Evolutionary conservation across 202 grass and related monocot species (phyloP).

Genomic region (Setaria viridis): DNA sequence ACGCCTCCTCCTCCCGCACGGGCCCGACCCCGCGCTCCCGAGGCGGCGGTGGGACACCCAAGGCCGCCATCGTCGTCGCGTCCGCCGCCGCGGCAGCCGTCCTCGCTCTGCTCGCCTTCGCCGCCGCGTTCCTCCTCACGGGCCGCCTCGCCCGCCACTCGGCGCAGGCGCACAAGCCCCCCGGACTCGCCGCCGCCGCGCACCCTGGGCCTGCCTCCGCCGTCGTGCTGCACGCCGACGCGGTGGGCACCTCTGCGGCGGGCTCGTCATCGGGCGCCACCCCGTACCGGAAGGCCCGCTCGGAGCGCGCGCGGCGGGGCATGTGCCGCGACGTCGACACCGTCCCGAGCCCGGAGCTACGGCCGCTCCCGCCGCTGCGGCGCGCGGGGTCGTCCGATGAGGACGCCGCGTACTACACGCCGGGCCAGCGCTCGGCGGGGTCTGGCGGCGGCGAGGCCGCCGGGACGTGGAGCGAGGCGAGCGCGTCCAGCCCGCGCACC

Average conservation of each 20-base stretch:
- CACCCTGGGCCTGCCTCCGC: slow-evolving; percentile 1
- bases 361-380: slow-evolving; percentile 78
- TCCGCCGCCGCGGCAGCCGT: slow-evolving; percentile 54
- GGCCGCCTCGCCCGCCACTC: slow-evolving; percentile 45
- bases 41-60: slow-evolving; percentile 36
- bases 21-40: slow-evolving; percentile 27
- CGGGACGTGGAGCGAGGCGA: slow-evolving; percentile 69
- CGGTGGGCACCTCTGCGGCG: slow-evolving; percentile 24
- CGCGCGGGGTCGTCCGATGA: slow-evolving; percentile 72
- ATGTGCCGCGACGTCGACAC: slow-evolving; percentile 75
- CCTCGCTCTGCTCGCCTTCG: slow-evolving; percentile 57
- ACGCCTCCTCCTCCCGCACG: slow-evolving; percentile 46
- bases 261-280: slow-evolving; percentile 41
- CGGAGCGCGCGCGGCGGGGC: slow-evolving; percentile 58
- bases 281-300: slow-evolving; percentile 67
- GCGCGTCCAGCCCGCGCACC: slow-evolving; percentile 65
- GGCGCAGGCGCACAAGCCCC: slow-evolving; percentile 36
- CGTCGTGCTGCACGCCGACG: slow-evolving; percentile 38
- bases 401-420: slow-evolving; percentile 84
- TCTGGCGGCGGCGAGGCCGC: slow-evolving; percentile 42
- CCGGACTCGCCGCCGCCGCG: not conserved
- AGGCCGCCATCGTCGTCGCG: slow-evolving; percentile 53
- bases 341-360: slow-evolving; percentile 83
- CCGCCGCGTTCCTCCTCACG: slow-evolving; percentile 58
- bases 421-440: slow-evolving; percentile 63